Base-by-base conservation (phyloP, 169 alveolate genomes). In the Cryptosporidium canis region DNA sequence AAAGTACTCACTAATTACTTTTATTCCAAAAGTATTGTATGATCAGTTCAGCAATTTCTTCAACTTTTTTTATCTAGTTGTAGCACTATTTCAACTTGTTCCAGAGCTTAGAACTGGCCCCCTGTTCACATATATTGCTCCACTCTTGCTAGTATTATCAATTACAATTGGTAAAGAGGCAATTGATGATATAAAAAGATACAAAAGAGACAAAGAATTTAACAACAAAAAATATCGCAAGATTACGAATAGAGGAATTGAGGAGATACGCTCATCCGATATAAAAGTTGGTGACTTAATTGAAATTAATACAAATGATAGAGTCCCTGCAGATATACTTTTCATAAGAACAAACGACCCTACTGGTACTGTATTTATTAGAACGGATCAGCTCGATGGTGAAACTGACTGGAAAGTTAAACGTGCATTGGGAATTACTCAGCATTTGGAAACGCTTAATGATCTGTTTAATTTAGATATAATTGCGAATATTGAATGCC, bases 381-480 rank as follows among this genome's bases (percentile, higher is more conserved):
- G 99, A 53, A 98, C 99, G n/a, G 99, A 98, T 90, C 97, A 98
- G 90, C 92, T 98, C 63, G 99, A 98, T 92, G 99, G 99, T 21
- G 99, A 98, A 90, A 98, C 99, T 48, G 99, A 98, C 92, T 98
- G 99, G 99, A 98, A 98, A 92, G 95, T 98, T 65, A 94, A 98
- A 85, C 95, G 96, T 84, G 98, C 99, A 6, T 93, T 97, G 27
- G 83, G 90, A 45, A 63, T 90, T 55, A 95, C 97, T 47, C 98
- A 96, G 90, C 90, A 71, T 31, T 84, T 95, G 55, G 90, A 82
- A 31, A 90, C 85, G 16, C 67, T 91, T 65, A 91, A 92, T 44
- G 95, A 92, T 35, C 91, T 95, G 44, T 77, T 92, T 43, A 65
- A 91, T 21, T 71, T 94, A 45, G 90, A 92, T 35, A 92, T 94